Base-by-base conservation (phyloP, 2,329 filamentous ascomycete genomes). In the Fusarium bactridioides region DNA sequence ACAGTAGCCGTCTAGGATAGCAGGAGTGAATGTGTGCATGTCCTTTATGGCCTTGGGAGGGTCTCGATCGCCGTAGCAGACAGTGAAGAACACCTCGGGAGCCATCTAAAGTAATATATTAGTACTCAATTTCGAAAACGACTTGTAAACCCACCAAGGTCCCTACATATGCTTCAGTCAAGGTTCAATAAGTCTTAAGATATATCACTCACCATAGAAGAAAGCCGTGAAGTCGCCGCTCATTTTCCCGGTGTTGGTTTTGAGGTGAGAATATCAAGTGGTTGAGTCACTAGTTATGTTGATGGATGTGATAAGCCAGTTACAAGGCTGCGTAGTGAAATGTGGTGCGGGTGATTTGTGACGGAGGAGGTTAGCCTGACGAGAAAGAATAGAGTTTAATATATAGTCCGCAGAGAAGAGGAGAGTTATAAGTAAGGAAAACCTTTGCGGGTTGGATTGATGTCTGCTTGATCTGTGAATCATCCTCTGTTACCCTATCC, bases 81-180 rank as follows among this genome's bases (percentile, higher is more conserved):
- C 94, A 38, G 92, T 92, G 83, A 93, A 92, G 75, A 98, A 94
- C 77, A 98, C 91, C 78, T 92, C 89, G 0, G 92, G 90, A n/a
- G 92, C 93, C 94, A 98, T 98, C 83, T 85, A 51, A 11, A 40
- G 23, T 12, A 33, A 58, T 68, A 78, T 67, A 80, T 79, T 60
- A 79, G 67, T n/a, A 25, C 47, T 3, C 13, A 15, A 8, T 31
- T 40, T 31, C 15, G 21, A 37, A 12, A 41, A 37, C 43, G n/a
- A 48, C 45, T 12, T 13, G 37, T 21, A 13, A 50, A 47, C 73
- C 44, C 77, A 83, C 82, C 78, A 83, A 72, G 35, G 82, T 83
- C 64, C 82, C 82, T 74, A 13, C 15, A 27, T 40, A 8, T 18
- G n/a, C 8, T 43, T 66, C 10, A 74, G 60, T 27, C 25, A 43